Evolutionary conservation across 148 eudicot species (phyloP).

Genomic region (Camellia japonica): DNA sequence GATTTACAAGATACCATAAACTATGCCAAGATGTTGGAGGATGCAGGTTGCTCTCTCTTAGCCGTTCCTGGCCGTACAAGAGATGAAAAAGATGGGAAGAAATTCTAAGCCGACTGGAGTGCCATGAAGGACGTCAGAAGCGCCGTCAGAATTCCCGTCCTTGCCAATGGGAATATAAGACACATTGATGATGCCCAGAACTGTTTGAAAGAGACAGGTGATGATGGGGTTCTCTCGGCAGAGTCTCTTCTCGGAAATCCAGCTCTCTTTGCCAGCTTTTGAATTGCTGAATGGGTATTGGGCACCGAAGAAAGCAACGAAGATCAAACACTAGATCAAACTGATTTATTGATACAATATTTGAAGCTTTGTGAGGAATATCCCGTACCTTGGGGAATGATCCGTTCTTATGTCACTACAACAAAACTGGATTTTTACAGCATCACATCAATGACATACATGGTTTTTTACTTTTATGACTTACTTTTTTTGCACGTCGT

Average conservation of each 20-base stretch:
- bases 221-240: slow-evolving; percentile 90
- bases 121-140: slow-evolving; percentile 65
- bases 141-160: slow-evolving; percentile 76
- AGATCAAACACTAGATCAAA: slow-evolving; percentile 63
- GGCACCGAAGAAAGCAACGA: slow-evolving; percentile 28
- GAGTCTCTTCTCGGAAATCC: slow-evolving; percentile 96
- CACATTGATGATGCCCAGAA: slow-evolving; percentile 75
- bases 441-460: too few species aligned
- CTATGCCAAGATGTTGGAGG: slow-evolving; percentile 92
- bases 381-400: slow-evolving; percentile 96
- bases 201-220: slow-evolving; percentile 77
- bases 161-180: slow-evolving; percentile 86
- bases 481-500: too few species aligned
- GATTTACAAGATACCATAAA: slow-evolving; percentile 63
- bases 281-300: slow-evolving; percentile 71
- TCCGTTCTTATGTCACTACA: slow-evolving; percentile 60
- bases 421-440: too few species aligned
- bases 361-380: slow-evolving; percentile 73
- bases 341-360: slow-evolving; percentile 67
- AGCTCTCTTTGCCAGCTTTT: slow-evolving; percentile 83
- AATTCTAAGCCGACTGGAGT: slow-evolving; percentile 74
- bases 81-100: slow-evolving; percentile 89
- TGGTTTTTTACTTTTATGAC: too few species aligned
- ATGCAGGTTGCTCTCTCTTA: slow-evolving; percentile 89
- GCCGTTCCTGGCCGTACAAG: slow-evolving; percentile 96